A percentile compares a stretch with the other conserved stretches of the same genome.
Conservation (phyloP, 2,329 filamentous ascomycete species). For the Bipolaris bicolor region DNA sequence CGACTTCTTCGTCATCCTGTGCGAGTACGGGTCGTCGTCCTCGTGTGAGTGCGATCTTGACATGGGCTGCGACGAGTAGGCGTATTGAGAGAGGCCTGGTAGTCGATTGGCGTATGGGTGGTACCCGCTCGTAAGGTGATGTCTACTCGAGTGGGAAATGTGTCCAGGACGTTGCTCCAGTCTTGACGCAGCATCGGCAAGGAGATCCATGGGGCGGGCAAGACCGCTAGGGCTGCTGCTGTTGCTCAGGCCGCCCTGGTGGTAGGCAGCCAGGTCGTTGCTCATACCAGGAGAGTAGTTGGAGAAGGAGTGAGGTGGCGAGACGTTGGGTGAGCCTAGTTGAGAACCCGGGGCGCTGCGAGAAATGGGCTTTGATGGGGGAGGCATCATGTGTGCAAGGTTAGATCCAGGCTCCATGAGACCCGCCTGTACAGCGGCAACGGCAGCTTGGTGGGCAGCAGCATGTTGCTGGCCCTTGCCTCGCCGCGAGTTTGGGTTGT, state of each 20-base stretch:
- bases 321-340: conserved; percentile 91
- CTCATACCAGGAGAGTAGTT: conserved; percentile 64
- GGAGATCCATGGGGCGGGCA: conserved; percentile 67
- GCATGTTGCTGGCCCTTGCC: conserved; percentile 79
- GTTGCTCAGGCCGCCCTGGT: conserved; percentile 38
- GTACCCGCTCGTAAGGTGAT: conserved; percentile 50
- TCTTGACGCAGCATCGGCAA: conserved; percentile 72
- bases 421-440: conserved; percentile 57
- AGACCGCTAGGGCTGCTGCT: conserved; percentile 56
- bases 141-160: conserved; percentile 48
- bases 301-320: conserved; percentile 85
- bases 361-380: conserved; percentile 74
- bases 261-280: conserved; percentile 64
- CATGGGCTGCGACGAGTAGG: conserved; percentile 84
- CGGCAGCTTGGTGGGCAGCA: conserved; percentile 63
- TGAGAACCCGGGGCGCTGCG: conserved; percentile 88
- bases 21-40: conserved; percentile 78
- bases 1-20: conserved; percentile 83
- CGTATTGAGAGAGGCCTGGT: conserved; percentile 55
- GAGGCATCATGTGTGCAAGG: conserved; percentile 74
- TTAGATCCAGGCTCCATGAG: conserved; percentile 59
- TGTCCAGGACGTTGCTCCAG: conserved; percentile 66
- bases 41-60: conserved; percentile 84
- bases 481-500: conserved; percentile 94
- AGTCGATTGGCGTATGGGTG: conserved; percentile 65